Percentiles rank a stretch among this genome's conserved stretches.
Evolutionary conservation across 768 basidiomycete species (phyloP).

Genomic region (Tulasnella sp.): DNA sequence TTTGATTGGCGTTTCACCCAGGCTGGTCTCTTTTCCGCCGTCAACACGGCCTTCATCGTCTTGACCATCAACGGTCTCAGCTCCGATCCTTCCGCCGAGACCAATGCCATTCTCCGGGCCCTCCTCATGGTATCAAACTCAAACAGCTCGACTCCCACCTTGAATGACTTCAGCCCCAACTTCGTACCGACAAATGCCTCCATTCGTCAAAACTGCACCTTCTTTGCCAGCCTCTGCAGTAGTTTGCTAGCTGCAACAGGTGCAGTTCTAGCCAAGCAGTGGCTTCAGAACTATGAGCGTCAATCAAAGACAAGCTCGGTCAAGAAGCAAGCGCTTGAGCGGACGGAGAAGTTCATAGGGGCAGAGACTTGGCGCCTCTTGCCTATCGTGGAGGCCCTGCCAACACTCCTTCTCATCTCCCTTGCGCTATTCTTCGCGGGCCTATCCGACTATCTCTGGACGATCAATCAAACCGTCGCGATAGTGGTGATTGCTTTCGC

Average conservation of each 20-base stretch:
- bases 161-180: neutral
- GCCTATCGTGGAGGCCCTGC: neutral
- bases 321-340: neutral
- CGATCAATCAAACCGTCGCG: neutral
- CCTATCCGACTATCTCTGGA: neutral
- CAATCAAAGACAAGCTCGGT: neutral
- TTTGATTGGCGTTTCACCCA: too few relatives aligned
- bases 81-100: too few relatives aligned
- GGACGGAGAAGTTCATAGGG: neutral
- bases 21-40: too few relatives aligned
- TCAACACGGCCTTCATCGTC: too few relatives aligned
- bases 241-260: neutral
- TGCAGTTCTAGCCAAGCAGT: conserved; percentile 6
- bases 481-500: neutral
- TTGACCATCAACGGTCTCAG: too few relatives aligned
- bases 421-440: neutral
- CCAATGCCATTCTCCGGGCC: too few relatives aligned
- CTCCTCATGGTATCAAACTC: too few relatives aligned
- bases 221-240: neutral
- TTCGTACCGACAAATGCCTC: neutral
- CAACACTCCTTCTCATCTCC: neutral
- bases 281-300: neutral
- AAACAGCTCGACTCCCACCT: neutral
- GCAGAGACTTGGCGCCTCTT: neutral
- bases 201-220: neutral